Evolutionary conservation across 257 asterid genomes (phyloP), one percentile per base, ranked within the genome.

Genomic region (Paraleonurus japonicus): DNA sequence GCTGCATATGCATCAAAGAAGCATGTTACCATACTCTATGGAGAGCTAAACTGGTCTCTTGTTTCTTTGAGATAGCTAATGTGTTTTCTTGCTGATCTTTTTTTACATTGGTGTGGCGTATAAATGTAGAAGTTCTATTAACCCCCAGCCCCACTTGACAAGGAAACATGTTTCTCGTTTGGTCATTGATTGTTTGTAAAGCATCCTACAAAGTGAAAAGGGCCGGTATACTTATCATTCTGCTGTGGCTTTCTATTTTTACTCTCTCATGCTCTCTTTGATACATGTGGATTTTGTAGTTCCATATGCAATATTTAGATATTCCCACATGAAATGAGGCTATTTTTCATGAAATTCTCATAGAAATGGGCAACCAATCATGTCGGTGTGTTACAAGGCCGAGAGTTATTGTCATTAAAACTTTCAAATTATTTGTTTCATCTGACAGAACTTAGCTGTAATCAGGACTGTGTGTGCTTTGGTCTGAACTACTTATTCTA

Each of bases 401-500:
- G 54, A 37, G 55, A 23, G 55, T 55, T 45, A 17, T 11, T 1
- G 13, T 28, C 35, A 12, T 10, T 47, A 9, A 45, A 16, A 3
- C 27, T 64, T 9, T 47, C 60, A 43, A 43, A 20, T 0, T 35
- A 32, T 67, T 27, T 37, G 41, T 41, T 47, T 68, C 64, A 7
- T 60, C 7, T 54, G 67, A 69, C 32, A 59, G 24, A 61, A 63
- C 26, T 50, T 37, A 33, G 48, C 61, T 39, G 63, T 37, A 53
- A n/a, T 33, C 10, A 10, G 43, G 58, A 12, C 8, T 75, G 50
- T n/a, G 53, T 64, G 30, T 41, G 4, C 48, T 51, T 61, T 51
- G 20, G 67, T 58, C 43, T 32, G 35, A 71, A 71, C 37, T 50
- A 57, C 62, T 53, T 65, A 19, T 3, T 81, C 72, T 23, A 66